Evolutionary conservation across 2,329 filamentous ascomycete genomes (phyloP), one percentile per base, ranked within the genome.

Genomic region (Pezicula carpinea): DNA sequence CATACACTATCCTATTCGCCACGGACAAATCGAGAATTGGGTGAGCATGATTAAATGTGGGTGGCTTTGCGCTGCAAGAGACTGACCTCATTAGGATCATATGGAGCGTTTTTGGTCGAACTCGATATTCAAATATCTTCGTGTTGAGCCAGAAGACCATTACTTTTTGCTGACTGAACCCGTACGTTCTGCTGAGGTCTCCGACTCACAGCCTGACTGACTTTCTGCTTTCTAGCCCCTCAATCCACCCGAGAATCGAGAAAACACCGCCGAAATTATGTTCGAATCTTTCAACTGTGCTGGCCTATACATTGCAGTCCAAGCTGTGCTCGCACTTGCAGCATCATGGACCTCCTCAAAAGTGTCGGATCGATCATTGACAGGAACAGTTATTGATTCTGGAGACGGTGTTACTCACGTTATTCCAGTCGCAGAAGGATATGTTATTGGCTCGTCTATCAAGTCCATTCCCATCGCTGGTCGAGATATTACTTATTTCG

Each of bases 51-150:
- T 11, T 29, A 4, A 11, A 34, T 45, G 22, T 41, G 36, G 19
- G n/a, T n/a, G n/a, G n/a, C n/a, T n/a, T 43, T 11, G 23, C 17
- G 42, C 29, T 33, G n/a, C 18, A 47, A 49, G 41, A 53, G 53
- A 45, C 58, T 57, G 49, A 55, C 29, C 38, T 52, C 46, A 50
- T 5, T 58, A 93, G 88, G 93, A 99, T 71, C 89, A 96, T 63
- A 99, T 99, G 93, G 93, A 99, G 70, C 85, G 93, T 54, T 99
- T 97, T 74, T 99, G 93, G 93, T 97, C 95, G 58, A 97, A 97
- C 74, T 99, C 93, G 54, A 99, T 99, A 72, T 99, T 99, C 82
- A 99, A 99, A 69, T 99, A 99, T 66, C 80, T 99, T 44, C 83
- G 93, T 61, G 93, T 99, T 58, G 93, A 99, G 72, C 93, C 93